These are phyloP conservation scores for Flaveria bidentis DNA, from an alignment of 129 eudicot species.

Conservation along the genomic window DNA sequence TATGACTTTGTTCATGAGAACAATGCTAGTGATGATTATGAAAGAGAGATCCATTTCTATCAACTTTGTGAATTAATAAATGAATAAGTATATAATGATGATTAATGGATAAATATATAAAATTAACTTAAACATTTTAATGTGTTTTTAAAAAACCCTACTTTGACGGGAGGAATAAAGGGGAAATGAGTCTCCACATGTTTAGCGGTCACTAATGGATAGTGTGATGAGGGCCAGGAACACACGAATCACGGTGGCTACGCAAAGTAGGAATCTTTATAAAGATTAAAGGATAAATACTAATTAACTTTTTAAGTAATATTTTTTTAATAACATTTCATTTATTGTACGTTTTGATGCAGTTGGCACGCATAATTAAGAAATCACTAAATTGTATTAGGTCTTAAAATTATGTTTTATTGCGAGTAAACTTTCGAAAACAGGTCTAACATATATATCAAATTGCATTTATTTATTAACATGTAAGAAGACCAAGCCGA, in stretches of 20 bases:
- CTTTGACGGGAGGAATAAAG: constrained; percentile 10
- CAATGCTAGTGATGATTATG: background rate
- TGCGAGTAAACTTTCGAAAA: no score
- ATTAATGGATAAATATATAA: background rate
- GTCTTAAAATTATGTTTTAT: no score
- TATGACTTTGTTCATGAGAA: background rate
- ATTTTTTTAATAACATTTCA: no score
- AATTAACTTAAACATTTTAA: background rate
- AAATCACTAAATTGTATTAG: no score
- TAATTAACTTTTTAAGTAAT: no score
- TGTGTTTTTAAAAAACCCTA: constrained; percentile 5
- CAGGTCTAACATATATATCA: no score
- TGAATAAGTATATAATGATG: background rate
- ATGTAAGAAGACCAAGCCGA: no score
- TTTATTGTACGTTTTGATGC: no score
- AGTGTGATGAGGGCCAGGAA: constrained; percentile 4
- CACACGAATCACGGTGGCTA: constrained; percentile 1
- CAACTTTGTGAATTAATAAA: background rate
- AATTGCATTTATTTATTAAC: no score
- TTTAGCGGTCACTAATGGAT: constrained; percentile 14
- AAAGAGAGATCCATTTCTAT: background rate
- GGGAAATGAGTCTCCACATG: constrained; percentile 4
- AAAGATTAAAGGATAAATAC: background rate
- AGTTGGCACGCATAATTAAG: no score
- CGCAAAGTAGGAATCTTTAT: background rate